These are phyloP conservation scores for Setomelanomma holmii DNA, from an alignment of 2,329 filamentous ascomycete genomes.

Conservation along the genomic window DNA sequence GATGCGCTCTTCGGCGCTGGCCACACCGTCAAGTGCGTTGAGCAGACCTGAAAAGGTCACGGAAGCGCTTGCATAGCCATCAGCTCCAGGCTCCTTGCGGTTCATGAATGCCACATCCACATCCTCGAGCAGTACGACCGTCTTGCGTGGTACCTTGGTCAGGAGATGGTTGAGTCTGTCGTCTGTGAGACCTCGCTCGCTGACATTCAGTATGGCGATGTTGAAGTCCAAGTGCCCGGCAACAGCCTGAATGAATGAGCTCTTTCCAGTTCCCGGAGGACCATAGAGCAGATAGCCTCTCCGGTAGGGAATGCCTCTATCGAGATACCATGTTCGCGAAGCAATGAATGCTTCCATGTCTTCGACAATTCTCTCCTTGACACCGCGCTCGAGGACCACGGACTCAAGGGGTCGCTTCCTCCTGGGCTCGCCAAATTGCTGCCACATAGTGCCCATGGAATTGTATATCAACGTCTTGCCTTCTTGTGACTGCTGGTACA, in stretches of 20 bases:
- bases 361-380: slow-evolving; percentile 79
- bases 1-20: slow-evolving; percentile 91
- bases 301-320: slow-evolving; percentile 92
- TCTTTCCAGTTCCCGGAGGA: slow-evolving; percentile 90
- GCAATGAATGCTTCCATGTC: slow-evolving; percentile 84
- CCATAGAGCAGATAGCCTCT: slow-evolving; percentile 89
- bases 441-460: slow-evolving; percentile 83
- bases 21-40: slow-evolving; percentile 78
- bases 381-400: slow-evolving; percentile 82
- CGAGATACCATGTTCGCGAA: slow-evolving; percentile 86
- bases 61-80: slow-evolving; percentile 85
- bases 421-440: slow-evolving; percentile 80
- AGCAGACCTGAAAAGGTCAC: slow-evolving; percentile 94
- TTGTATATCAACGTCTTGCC: slow-evolving; percentile 95
- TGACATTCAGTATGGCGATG: slow-evolving; percentile 90
- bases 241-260: slow-evolving; percentile 92
- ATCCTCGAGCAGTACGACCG: slow-evolving; percentile 84
- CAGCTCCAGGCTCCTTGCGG: slow-evolving; percentile 74
- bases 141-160: slow-evolving; percentile 82
- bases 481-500: slow-evolving; percentile 81
- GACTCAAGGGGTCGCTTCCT: slow-evolving; percentile 87
- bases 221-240: slow-evolving; percentile 92
- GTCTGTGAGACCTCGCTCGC: slow-evolving; percentile 87
- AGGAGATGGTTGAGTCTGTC: slow-evolving; percentile 86
- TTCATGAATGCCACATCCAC: slow-evolving; percentile 91